Percentiles rank a stretch among this genome's conserved stretches.
phyloP scores from a whole-genome alignment of 2,329 filamentous ascomycete genomes.

The Aureobasidium sp. region DNA sequence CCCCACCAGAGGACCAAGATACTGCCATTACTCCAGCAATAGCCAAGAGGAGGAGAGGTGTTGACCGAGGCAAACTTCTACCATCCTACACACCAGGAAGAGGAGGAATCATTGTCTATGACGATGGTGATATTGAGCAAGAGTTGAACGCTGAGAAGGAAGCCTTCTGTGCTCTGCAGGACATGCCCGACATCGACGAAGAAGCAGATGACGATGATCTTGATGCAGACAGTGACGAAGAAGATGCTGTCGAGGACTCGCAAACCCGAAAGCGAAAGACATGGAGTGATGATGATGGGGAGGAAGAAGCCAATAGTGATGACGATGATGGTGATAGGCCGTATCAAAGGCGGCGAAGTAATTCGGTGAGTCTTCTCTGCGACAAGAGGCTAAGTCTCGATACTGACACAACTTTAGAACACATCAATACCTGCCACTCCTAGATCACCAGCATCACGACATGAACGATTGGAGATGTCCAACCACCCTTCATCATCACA shows the following conservation, averaged over 20 bases:
- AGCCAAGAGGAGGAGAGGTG: conserved; percentile 51
- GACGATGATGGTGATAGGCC: conserved; percentile 66
- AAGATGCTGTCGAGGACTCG: conserved; percentile 28
- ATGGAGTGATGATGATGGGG: conserved; percentile 25
- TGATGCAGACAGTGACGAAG: conserved; percentile 49
- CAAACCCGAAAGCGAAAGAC: conserved; percentile 33
- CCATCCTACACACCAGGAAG: conserved; percentile 66
- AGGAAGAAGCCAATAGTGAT: conserved; percentile 30
- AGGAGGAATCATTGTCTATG: conserved; percentile 87
- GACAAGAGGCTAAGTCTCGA: background rate
- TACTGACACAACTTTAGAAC: conserved; percentile 30
- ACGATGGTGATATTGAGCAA: conserved; percentile 90
- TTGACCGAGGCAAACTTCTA: conserved; percentile 64
- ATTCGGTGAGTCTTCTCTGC: conserved; percentile 57
- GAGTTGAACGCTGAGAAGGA: conserved; percentile 65
- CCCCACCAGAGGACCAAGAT: conserved; percentile 23
- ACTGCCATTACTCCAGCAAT: conserved; percentile 18
- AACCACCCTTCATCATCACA: conserved; percentile 34
- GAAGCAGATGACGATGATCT: conserved; percentile 54
- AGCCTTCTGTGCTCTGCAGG: conserved; percentile 75
- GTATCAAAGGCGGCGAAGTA: conserved; percentile 73
- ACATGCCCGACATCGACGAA: conserved; percentile 86
- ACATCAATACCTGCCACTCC: conserved; percentile 62
- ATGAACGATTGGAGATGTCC: conserved; percentile 14
- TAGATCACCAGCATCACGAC: conserved; percentile 9